Conservation (phyloP, 306 rosid species). For the Lupinus albus region DNA sequence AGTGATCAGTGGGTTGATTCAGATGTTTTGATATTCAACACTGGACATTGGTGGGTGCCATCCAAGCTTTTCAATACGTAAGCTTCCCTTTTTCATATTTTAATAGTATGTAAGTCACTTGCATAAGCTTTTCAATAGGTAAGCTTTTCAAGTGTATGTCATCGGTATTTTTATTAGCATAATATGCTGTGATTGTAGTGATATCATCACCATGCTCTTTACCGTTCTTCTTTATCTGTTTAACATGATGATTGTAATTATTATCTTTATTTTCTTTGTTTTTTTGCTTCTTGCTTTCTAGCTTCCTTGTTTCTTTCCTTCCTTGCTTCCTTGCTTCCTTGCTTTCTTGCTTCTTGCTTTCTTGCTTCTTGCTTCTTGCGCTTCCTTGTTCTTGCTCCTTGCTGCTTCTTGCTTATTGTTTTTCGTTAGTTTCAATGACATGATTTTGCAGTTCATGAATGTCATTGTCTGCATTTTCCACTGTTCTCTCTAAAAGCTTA, state of each 20-base stretch:
- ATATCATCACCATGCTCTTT: constrained; percentile 25
- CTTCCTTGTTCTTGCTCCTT: no score
- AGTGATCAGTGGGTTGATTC: constrained; percentile 74
- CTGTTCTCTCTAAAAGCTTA: background rate
- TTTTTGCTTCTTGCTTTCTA: no score
- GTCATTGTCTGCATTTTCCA: background rate
- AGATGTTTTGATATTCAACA: constrained; percentile 81
- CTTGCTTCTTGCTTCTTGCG: no score
- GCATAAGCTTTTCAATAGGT: constrained; percentile 74
- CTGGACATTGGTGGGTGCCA: constrained; percentile 99
- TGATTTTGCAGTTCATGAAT: constrained; percentile 21
- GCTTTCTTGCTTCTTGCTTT: no score
- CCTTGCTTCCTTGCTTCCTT: no score
- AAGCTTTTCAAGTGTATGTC: constrained; percentile 44
- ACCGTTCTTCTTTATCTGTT: constrained; percentile 8
- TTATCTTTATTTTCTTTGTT: no score
- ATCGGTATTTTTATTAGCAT: constrained; percentile 11
- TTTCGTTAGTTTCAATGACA: background rate
- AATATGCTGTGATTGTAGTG: constrained; percentile 27
- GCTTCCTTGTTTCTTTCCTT: no score
- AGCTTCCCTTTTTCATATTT: constrained; percentile 48
- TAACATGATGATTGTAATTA: no score
- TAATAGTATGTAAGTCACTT: background rate
- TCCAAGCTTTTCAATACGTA: constrained; percentile 74
- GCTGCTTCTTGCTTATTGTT: no score